phyloP scores from a whole-genome alignment of 2,329 filamentous ascomycete species.

The Epichloe sp. region DNA sequence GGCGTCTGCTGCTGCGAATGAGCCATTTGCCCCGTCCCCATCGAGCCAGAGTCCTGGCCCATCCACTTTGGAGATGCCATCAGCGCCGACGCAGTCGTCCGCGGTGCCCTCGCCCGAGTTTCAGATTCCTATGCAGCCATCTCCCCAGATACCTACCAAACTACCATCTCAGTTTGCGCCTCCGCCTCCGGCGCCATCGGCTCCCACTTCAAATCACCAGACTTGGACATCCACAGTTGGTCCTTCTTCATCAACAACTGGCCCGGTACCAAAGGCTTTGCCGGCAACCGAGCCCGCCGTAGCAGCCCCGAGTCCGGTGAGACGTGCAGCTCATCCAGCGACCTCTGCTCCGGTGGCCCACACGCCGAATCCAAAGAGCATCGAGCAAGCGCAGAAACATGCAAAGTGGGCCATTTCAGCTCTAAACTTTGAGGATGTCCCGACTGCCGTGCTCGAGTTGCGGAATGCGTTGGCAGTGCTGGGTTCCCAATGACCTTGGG shows the following conservation, averaged over 20 bases:
- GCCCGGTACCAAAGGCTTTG: too few species aligned
- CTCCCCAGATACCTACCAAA: constrained; percentile 16
- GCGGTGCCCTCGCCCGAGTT: constrained; percentile 6
- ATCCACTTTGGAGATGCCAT: constrained; percentile 10
- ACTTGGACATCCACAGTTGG: constrained; percentile 8
- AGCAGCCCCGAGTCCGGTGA: constrained; percentile 6
- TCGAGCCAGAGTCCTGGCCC: constrained; percentile 17
- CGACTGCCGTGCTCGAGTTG: constrained; percentile 78
- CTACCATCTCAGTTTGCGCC: constrained; percentile 13
- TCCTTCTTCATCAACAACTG: constrained; percentile 1
- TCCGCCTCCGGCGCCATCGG: constrained; percentile 9
- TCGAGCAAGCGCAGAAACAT: constrained; percentile 81
- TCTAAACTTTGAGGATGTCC: constrained; percentile 88
- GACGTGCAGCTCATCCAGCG: constrained; percentile 3
- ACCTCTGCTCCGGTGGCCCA: constrained; percentile 3
- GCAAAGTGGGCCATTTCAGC: constrained; percentile 95
- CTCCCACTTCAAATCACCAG: constrained; percentile 3
- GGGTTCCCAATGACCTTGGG: constrained; percentile 35
- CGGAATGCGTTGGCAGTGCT: constrained; percentile 58
- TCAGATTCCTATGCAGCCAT: constrained; percentile 16
- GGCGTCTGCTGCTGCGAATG: constrained; percentile 5
- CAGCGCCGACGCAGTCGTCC: constrained; percentile 9
- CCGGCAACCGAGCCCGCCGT: background rate
- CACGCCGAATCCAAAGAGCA: constrained; percentile 36
- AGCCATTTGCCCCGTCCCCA: constrained; percentile 23